Evolutionary conservation across 345 rosid species (phyloP).

Genomic region (Salix caprea): DNA sequence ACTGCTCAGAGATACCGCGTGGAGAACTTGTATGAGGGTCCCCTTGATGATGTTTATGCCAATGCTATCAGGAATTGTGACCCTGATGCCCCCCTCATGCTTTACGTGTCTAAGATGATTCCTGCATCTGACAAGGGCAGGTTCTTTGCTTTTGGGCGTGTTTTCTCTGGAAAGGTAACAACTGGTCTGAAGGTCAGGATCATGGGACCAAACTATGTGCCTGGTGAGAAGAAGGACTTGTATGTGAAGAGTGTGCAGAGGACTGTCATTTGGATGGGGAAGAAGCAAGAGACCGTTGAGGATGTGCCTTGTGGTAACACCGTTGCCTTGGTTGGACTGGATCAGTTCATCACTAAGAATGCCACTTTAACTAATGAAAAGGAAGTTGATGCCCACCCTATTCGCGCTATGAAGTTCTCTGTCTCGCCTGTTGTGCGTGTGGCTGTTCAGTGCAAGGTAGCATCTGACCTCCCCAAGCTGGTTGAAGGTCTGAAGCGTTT

Average conservation of each 20-base stretch:
- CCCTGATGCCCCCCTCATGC: constrained; percentile 79
- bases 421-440: constrained; percentile 88
- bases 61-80: constrained; percentile 73
- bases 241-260: constrained; percentile 63
- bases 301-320: constrained; percentile 91
- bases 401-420: constrained; percentile 88
- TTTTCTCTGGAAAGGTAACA: constrained; percentile 61
- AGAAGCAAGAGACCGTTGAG: constrained; percentile 77
- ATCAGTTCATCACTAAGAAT: constrained; percentile 70
- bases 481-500: constrained; percentile 80
- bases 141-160: constrained; percentile 82
- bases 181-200: constrained; percentile 78
- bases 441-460: constrained; percentile 83
- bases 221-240: constrained; percentile 80
- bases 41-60: constrained; percentile 68
- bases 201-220: constrained; percentile 82
- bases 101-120: constrained; percentile 85
- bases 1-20: constrained; percentile 78
- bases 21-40: constrained; percentile 83
- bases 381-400: constrained; percentile 81
- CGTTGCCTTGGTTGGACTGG: constrained; percentile 73
- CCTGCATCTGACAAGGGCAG: constrained; percentile 84
- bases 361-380: constrained; percentile 78
- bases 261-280: constrained; percentile 87
- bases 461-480: constrained; percentile 80